phyloP scores from a whole-genome alignment of 1,284 basidiomycete species.

The Ustilago loliicola region DNA sequence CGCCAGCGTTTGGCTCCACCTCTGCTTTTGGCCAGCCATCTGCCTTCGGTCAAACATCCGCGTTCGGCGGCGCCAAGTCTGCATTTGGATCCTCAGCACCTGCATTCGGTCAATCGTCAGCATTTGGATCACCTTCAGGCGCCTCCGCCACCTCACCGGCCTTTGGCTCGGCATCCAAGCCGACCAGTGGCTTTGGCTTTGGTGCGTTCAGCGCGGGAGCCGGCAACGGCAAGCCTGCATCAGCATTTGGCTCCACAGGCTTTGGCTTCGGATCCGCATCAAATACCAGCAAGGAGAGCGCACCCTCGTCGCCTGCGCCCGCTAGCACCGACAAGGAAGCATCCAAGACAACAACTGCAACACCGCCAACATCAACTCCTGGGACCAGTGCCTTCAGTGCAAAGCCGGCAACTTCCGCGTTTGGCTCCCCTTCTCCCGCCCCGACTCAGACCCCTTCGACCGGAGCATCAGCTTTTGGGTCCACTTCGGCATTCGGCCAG shows the following conservation, averaged over 20 bases:
- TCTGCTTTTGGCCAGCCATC: slow-evolving; percentile 46
- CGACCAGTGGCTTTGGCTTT: slow-evolving; percentile 45
- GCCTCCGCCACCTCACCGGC: slow-evolving; percentile 25
- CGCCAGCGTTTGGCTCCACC: slow-evolving; percentile 28
- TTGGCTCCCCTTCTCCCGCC: slow-evolving; percentile 25
- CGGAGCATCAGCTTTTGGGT: slow-evolving; percentile 61
- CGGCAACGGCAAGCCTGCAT: slow-evolving; percentile 29
- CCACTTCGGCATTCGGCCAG: slow-evolving; percentile 70
- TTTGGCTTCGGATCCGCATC: slow-evolving; percentile 40
- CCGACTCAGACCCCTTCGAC: slow-evolving; percentile 4
- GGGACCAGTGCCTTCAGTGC: slow-evolving; percentile 22
- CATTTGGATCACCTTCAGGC: slow-evolving; percentile 30
- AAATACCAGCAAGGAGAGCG: slow-evolving; percentile 28
- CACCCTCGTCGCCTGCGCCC: slow-evolving; percentile 16
- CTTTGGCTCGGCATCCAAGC: slow-evolving; percentile 41
- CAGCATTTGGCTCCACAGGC: slow-evolving; percentile 50
- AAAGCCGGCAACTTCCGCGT: slow-evolving; percentile 34
- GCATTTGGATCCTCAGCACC: slow-evolving; percentile 52
- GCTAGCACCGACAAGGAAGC: slow-evolving; percentile 26
- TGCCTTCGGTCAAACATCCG: slow-evolving; percentile 36
- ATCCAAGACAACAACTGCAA: slow-evolving; percentile 19
- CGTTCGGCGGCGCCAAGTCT: slow-evolving; percentile 35
- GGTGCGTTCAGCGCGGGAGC: slow-evolving; percentile 47
- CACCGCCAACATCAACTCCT: slow-evolving; percentile 14
- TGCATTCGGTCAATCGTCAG: slow-evolving; percentile 49